A percentile compares a stretch with the other conserved stretches of the same genome.
Conservation (phyloP, 2,329 filamentous ascomycete genomes). For the Cladorrhinum sp. region DNA sequence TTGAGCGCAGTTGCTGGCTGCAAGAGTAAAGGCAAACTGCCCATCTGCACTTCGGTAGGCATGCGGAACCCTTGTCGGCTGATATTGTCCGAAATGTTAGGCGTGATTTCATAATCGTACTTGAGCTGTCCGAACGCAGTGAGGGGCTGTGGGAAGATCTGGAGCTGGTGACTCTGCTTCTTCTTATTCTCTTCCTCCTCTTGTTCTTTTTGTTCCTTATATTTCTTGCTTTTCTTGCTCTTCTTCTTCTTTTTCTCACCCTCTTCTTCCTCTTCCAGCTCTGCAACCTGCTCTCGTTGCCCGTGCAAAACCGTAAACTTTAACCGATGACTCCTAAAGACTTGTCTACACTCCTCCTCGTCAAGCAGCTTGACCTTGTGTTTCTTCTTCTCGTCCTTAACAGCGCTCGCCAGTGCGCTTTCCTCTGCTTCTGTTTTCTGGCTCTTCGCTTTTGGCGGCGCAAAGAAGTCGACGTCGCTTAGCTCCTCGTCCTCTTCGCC, state of each 20-base stretch:
- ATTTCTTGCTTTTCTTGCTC: constrained; percentile 47
- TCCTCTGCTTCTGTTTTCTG: constrained; percentile 26
- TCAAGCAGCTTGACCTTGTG: constrained; percentile 47
- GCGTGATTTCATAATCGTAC: constrained; percentile 68
- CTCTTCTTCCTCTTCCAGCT: constrained; percentile 42
- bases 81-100: constrained; percentile 73
- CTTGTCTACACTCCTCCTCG: constrained; percentile 68
- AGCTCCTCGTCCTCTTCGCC: constrained; percentile 33
- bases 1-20: constrained; percentile 49
- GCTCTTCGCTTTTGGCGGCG: constrained; percentile 37
- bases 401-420: background rate
- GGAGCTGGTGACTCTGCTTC: constrained; percentile 51
- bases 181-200: constrained; percentile 42
- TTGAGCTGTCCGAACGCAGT: constrained; percentile 72
- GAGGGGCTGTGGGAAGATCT: constrained; percentile 76
- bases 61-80: constrained; percentile 78
- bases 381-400: constrained; percentile 27
- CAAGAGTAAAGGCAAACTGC: constrained; percentile 75
- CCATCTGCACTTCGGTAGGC: constrained; percentile 93
- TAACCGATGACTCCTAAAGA: constrained; percentile 76
- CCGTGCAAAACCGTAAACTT: constrained; percentile 76
- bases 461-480: constrained; percentile 59
- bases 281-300: constrained; percentile 34
- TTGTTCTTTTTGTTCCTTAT: constrained; percentile 48
- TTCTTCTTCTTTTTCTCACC: constrained; percentile 45